Evolutionary conservation across 192 early-diverging fungal genomes (phyloP), one percentile per base, ranked within the genome.

Genomic region (Entophlyctis luteolus): DNA sequence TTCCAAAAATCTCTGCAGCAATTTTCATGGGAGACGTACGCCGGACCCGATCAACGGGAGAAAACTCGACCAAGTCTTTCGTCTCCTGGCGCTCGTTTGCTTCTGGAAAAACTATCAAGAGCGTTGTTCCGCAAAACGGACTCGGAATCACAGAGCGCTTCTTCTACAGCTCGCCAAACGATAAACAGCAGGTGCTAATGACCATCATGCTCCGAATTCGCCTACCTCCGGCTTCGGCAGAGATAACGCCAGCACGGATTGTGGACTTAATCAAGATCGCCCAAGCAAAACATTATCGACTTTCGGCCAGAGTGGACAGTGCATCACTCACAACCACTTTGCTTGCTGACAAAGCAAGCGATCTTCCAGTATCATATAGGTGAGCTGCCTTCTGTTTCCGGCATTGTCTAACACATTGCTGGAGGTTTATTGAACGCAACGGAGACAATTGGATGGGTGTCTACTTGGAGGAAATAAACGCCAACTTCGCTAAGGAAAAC

Each of bases 111-210:
- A 12, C 39, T 8, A 6, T 3, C 35, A 10, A 10, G 10, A 28
- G 29, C 52, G 35, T 54, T 28, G 70, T 71, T 2, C 49, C 53
- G 25, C 28, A 52, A 1, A 62, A 62, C 49, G 70, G 72, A 8
- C 72, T 81, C 12, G 71, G 74, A 6, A 79, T 81, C 53, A 62
- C 62, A 0, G 80, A 81, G 72, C 76, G 75, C 28, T 59, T 73
- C 54, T 81, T 81, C 67, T 71, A 65, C 58, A 68, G 79, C 34
- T 66, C 74, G 0, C 45, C 73, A n/a, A 57, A 66, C 10, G 37
- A 49, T 35, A 62, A 62, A 42, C 70, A 62, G 27, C 65, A 81
- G 70, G 77, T 81, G 14, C 63, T 81, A 25, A 76, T 81, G 75
- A 45, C 48, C 49, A 70, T 75, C 46, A 50, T 65, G 25, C 33